phyloP scores from a whole-genome alignment of 331 rosid genomes.

The Spiraea crenata region DNA sequence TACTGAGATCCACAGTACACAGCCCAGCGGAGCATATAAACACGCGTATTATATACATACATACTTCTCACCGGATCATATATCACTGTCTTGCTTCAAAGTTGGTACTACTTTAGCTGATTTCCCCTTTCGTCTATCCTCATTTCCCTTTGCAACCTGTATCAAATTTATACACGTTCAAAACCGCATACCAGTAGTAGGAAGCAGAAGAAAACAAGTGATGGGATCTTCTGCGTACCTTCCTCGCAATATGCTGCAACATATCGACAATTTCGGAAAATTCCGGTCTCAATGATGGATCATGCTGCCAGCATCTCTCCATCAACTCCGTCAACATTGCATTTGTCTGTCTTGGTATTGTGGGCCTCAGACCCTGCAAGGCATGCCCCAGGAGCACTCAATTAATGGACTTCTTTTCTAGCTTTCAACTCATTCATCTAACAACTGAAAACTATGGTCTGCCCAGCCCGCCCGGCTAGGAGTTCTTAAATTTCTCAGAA shows the following conservation, averaged over 20 bases:
- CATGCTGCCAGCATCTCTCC: constrained; percentile 73
- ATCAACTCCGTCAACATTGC: constrained; percentile 57
- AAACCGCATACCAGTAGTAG: neutral
- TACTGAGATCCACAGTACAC: neutral
- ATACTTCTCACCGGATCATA: neutral
- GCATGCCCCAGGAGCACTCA: constrained; percentile 1
- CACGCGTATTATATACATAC: too few relatives aligned
- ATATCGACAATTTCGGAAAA: constrained; percentile 60
- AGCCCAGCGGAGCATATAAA: neutral
- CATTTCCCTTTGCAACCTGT: constrained; percentile 38
- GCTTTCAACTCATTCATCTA: neutral
- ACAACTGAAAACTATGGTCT: too few relatives aligned
- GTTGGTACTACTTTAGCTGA: constrained; percentile 22
- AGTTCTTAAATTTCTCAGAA: neutral
- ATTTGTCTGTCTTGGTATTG: constrained; percentile 54
- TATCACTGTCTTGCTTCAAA: constrained; percentile 12
- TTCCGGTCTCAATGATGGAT: constrained; percentile 65
- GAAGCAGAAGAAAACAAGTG: neutral
- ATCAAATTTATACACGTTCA: neutral
- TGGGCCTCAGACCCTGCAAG: constrained; percentile 82
- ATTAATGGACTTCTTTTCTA: neutral
- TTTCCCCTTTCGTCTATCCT: constrained; percentile 29
- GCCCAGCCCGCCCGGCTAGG: neutral
- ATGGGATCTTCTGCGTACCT: constrained; percentile 28
- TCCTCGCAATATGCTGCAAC: constrained; percentile 38